Percentiles rank a stretch among this genome's conserved stretches.
These are phyloP conservation scores for Entomophthora muscae DNA, from an alignment of 371 early-diverging fungal species.

Conservation along the genomic window DNA sequence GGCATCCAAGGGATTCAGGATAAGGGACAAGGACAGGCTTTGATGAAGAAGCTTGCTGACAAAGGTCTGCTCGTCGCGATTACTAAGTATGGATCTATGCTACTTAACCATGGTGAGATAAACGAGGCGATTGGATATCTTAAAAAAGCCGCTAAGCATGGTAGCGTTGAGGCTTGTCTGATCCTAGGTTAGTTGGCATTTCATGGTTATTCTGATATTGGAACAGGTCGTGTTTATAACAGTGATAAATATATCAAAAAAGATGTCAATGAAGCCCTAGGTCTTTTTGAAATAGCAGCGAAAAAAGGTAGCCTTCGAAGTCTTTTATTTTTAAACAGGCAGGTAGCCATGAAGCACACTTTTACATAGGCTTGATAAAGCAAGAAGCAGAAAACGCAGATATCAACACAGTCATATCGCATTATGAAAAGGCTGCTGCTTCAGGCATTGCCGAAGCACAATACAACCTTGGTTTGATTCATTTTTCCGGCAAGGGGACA, in stretches of 20 bases:
- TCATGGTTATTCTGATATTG: not conserved
- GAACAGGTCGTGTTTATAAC: not conserved
- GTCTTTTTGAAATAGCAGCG: not conserved
- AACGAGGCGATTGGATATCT: not conserved
- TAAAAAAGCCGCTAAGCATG: not conserved
- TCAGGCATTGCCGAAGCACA: slow-evolving; percentile 38
- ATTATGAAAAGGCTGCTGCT: slow-evolving; percentile 39
- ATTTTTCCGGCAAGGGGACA: slow-evolving; percentile 42
- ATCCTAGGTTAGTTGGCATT: not conserved
- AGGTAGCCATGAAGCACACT: not conserved
- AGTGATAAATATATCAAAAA: not conserved
- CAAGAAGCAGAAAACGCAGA: not conserved
- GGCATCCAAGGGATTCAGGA: not conserved
- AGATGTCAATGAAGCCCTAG: not conserved
- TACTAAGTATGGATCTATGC: not conserved
- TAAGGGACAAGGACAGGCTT: not conserved
- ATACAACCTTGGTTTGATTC: slow-evolving; percentile 45
- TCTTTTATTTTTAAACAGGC: not conserved
- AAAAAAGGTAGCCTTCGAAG: not conserved
- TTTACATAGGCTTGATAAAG: not conserved
- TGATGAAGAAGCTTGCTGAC: not conserved
- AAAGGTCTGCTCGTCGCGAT: not conserved
- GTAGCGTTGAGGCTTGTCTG: not conserved
- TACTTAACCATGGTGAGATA: not conserved
- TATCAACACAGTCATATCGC: slow-evolving; percentile 11